Evolutionary conservation across 23 red algal species (phyloP).

Genomic region (Gracilaria vermiculophylla): DNA sequence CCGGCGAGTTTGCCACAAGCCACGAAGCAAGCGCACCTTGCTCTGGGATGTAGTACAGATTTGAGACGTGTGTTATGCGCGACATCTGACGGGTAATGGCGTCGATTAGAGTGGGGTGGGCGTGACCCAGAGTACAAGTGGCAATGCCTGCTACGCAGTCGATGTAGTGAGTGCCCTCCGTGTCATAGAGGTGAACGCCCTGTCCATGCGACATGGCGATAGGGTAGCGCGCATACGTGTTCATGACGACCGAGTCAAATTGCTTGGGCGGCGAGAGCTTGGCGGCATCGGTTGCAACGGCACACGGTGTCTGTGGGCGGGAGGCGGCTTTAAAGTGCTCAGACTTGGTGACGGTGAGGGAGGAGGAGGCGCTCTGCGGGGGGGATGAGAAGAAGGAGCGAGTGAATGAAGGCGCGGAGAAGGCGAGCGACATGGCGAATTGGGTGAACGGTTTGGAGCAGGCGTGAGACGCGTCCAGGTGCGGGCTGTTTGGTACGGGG

Average conservation of each 20-base stretch:
- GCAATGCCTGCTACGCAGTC: constrained; percentile 97
- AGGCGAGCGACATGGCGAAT: constrained; percentile 2
- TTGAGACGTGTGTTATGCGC: constrained; percentile 82
- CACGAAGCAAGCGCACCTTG: constrained; percentile 81
- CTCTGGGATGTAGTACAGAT: constrained; percentile 89
- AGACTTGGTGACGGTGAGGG: neutral
- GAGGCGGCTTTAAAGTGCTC: neutral
- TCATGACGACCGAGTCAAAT: constrained; percentile 82
- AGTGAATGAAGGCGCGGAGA: neutral
- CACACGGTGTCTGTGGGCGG: neutral
- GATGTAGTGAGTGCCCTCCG: constrained; percentile 69
- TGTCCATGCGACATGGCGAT: constrained; percentile 69
- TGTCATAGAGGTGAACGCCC: constrained; percentile 69
- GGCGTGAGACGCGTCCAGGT: no score
- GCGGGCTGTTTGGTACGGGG: no score
- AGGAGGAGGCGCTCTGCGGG: neutral
- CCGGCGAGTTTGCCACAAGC: constrained; percentile 84
- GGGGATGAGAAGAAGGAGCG: neutral
- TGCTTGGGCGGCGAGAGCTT: neutral
- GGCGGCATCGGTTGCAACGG: neutral
- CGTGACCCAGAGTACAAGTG: constrained; percentile 92
- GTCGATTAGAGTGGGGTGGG: constrained; percentile 65
- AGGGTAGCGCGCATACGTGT: constrained; percentile 81
- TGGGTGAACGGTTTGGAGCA: neutral
- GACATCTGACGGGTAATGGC: constrained; percentile 65